Evolutionary conservation across 495 filamentous ascomycete genomes (phyloP), one percentile per base, ranked within the genome.

Genomic region (Amorphotheca resinae): DNA sequence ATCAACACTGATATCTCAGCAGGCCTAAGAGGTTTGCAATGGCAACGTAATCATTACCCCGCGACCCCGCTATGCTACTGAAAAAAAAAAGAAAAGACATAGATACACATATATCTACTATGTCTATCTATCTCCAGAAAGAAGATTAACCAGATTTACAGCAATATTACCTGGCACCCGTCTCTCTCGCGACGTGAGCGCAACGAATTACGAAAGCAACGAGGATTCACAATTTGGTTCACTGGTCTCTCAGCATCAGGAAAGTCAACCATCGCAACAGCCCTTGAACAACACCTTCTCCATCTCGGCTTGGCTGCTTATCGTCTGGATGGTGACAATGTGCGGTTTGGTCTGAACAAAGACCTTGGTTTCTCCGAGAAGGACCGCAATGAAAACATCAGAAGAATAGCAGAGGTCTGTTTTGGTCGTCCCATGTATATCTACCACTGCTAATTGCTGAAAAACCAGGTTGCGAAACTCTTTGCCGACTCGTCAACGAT

Each of bases 91-190:
- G n/a, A n/a, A n/a, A n/a, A n/a, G n/a, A n/a, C n/a, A n/a, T n/a
- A n/a, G n/a, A n/a, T n/a, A n/a, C n/a, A n/a, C n/a, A n/a, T n/a
- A n/a, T n/a, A n/a, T n/a, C n/a, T n/a, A n/a, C n/a, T n/a, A n/a
- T n/a, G n/a, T n/a, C n/a, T n/a, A n/a, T n/a, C n/a, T n/a, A n/a
- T n/a, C 35, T 25, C 31, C 22, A 33, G 15, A 41, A 43, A 46
- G 4, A 18, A 40, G 17, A 14, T 18, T 52, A 52, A 53, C 45
- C 41, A 35, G 45, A 49, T 45, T 17, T 41, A 45, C 60, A 98
- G 91, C 50, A 98, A 98, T 75, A 94, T 98, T 63, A 96, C 91
- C 65, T 96, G 84, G 87, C 91, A 98, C 73, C 74, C 85, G 30
- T 79, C 80, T 53, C 79, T 98, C 53, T 84, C 85, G 38, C 85